phyloP scores from a whole-genome alignment of 2,329 filamentous ascomycete genomes.

The Boeremia lycopersici region DNA sequence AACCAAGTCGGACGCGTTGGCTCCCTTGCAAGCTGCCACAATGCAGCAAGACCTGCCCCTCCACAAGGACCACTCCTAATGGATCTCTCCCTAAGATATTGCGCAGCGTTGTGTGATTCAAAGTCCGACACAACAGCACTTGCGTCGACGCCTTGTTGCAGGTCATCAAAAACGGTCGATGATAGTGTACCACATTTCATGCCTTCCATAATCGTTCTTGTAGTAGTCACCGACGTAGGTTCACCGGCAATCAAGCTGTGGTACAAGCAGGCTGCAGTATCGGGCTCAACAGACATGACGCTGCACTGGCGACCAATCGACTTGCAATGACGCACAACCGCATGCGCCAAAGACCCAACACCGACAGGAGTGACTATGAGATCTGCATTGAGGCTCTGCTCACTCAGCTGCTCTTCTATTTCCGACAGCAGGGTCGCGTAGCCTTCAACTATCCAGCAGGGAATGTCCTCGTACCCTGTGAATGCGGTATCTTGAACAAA shows the following conservation, averaged over 20 bases:
- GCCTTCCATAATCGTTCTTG: constrained; percentile 73
- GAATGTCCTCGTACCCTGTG: constrained; percentile 69
- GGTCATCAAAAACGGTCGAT: constrained; percentile 65
- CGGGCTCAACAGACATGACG: constrained; percentile 73
- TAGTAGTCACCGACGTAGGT: constrained; percentile 59
- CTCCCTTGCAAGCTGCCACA: constrained; percentile 56
- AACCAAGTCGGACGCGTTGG: constrained; percentile 47
- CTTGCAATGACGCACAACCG: constrained; percentile 71
- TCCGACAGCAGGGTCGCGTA: constrained; percentile 76
- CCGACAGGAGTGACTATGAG: constrained; percentile 70
- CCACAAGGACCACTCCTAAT: constrained; percentile 68
- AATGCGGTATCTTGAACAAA: constrained; percentile 74
- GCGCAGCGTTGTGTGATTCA: constrained; percentile 65
- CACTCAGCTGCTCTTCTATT: constrained; percentile 65
- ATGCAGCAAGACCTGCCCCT: constrained; percentile 62
- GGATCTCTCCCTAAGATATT: constrained; percentile 56
- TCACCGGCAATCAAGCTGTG: constrained; percentile 59
- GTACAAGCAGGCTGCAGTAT: constrained; percentile 64
- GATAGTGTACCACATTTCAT: constrained; percentile 76
- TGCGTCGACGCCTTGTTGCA: constrained; percentile 65
- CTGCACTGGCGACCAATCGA: constrained; percentile 37
- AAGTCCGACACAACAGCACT: constrained; percentile 65
- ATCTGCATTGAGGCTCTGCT: constrained; percentile 43
- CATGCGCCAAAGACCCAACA: constrained; percentile 74
- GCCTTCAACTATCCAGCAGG: constrained; percentile 77